Percentiles rank a stretch among this genome's conserved stretches.
Conservation (phyloP, 768 basidiomycete genomes). For the Suillus subaureus region DNA sequence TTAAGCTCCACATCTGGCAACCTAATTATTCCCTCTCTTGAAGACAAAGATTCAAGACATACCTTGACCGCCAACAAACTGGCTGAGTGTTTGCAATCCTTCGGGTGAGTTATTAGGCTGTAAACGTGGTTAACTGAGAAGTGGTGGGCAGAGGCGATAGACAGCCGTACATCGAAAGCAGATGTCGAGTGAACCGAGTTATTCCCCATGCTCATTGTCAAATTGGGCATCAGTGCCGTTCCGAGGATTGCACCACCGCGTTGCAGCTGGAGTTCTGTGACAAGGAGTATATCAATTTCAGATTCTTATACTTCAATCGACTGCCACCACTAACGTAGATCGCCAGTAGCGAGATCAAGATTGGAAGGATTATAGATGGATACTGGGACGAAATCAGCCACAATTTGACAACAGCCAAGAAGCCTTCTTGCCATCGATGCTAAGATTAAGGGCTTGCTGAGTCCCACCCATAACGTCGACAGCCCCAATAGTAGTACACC, state of each 20-base stretch:
- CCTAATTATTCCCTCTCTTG: conserved; percentile 1
- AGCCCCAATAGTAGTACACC: conserved; percentile 51
- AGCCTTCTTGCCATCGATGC: conserved; percentile 50
- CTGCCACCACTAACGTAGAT: conserved; percentile 52
- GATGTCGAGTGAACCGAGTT: conserved; percentile 56
- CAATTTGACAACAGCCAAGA: background rate
- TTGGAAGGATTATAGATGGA: conserved; percentile 70
- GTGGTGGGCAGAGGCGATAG: background rate
- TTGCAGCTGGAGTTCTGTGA: conserved; percentile 56
- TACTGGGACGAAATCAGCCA: conserved; percentile 37
- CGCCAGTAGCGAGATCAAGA: conserved; percentile 61
- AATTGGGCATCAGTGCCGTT: conserved; percentile 60
- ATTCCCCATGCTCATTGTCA: conserved; percentile 60
- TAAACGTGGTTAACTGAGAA: conserved; percentile 7
- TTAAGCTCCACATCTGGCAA: conserved; percentile 52
- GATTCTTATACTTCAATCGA: background rate
- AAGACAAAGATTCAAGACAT: conserved; percentile 7
- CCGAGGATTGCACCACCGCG: conserved; percentile 56
- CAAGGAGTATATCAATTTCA: background rate
- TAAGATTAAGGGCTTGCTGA: conserved; percentile 55
- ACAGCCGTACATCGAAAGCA: conserved; percentile 45
- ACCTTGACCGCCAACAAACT: conserved; percentile 68
- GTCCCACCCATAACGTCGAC: conserved; percentile 74
- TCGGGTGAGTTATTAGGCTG: conserved; percentile 63
- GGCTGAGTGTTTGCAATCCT: conserved; percentile 62